A percentile compares a stretch with the other conserved stretches of the same genome.
Conservation (phyloP, 2,329 filamentous ascomycete species). For the Trichoderma sp. region DNA sequence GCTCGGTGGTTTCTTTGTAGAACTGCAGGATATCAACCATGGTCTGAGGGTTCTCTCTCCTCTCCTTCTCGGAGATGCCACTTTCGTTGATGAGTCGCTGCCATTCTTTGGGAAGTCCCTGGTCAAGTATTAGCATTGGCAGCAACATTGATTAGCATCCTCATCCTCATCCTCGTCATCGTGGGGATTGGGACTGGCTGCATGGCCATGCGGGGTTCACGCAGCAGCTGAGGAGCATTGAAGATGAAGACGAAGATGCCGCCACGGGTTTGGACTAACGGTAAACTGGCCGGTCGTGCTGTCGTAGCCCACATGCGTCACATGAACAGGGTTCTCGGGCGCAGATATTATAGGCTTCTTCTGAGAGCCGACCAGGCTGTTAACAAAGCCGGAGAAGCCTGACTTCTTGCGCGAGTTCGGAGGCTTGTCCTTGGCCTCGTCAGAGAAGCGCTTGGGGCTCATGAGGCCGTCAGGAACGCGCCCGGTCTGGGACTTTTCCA, state of each 20-base stretch:
- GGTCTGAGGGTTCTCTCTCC: constrained; percentile 91
- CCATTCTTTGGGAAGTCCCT: constrained; percentile 98
- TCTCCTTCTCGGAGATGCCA: constrained; percentile 93
- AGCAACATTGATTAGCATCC: neutral
- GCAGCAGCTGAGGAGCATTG: neutral
- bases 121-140: constrained; percentile 24
- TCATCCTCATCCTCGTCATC: neutral
- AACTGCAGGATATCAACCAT: constrained; percentile 95
- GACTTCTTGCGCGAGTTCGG: constrained; percentile 72
- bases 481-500: constrained; percentile 35
- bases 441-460: constrained; percentile 71
- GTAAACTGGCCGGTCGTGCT: constrained; percentile 96
- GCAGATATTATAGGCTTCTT: constrained; percentile 94
- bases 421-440: constrained; percentile 61
- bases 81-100: constrained; percentile 92
- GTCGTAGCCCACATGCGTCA: constrained; percentile 97
- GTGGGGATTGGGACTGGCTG: neutral
- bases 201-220: constrained; percentile 21
- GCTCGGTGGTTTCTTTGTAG: constrained; percentile 90
- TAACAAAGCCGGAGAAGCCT: constrained; percentile 84
- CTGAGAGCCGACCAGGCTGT: constrained; percentile 70
- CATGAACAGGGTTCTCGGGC: constrained; percentile 94
- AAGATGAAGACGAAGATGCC: constrained; percentile 4
- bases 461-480: constrained; percentile 41
- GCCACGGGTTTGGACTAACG: constrained; percentile 51